Conservation (phyloP, 2,329 filamentous ascomycete genomes). For the Kalaharituber pfeilii region DNA sequence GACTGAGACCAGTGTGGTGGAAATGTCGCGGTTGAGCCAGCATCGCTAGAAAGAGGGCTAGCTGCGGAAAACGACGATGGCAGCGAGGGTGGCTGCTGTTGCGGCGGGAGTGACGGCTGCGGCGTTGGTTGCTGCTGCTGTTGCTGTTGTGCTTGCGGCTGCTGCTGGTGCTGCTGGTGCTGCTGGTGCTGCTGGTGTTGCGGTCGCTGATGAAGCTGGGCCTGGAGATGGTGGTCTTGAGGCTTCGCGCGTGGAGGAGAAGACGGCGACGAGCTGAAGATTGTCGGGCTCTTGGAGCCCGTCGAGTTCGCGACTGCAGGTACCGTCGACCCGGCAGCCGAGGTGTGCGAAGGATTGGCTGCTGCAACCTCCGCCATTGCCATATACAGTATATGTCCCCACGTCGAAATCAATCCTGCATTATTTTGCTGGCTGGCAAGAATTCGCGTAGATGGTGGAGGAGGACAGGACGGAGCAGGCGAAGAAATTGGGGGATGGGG, state of each 20-base stretch:
- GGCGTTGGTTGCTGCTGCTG: slow-evolving; percentile 14
- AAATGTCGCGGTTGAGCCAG: slow-evolving; percentile 20
- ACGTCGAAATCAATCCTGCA: slow-evolving; percentile 14
- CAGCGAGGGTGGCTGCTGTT: slow-evolving; percentile 24
- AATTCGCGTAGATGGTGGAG: not conserved
- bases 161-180: slow-evolving; percentile 19
- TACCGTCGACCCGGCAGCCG: slow-evolving; percentile 15
- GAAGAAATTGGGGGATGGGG: not conserved
- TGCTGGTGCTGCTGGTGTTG: slow-evolving; percentile 19
- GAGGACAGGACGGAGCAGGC: slow-evolving; percentile 1
- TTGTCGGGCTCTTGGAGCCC: slow-evolving; percentile 17
- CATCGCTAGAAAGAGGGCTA: slow-evolving; percentile 26
- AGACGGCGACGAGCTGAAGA: slow-evolving; percentile 19
- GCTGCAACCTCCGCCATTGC: slow-evolving; percentile 19
- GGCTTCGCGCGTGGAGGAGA: slow-evolving; percentile 18
- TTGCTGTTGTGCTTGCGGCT: slow-evolving; percentile 21
- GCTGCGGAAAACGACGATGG: slow-evolving; percentile 25
- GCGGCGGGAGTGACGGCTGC: slow-evolving; percentile 7
- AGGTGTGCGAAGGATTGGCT: slow-evolving; percentile 16
- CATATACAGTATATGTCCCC: slow-evolving; percentile 17
- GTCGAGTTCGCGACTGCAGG: slow-evolving; percentile 18
- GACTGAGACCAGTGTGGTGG: not conserved
- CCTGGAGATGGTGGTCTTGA: slow-evolving; percentile 15
- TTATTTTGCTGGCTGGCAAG: slow-evolving; percentile 6
- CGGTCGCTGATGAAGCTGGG: slow-evolving; percentile 20